Base-by-base conservation (phyloP, 106 monocot species). In the Platanthera guangdongensis region DNA sequence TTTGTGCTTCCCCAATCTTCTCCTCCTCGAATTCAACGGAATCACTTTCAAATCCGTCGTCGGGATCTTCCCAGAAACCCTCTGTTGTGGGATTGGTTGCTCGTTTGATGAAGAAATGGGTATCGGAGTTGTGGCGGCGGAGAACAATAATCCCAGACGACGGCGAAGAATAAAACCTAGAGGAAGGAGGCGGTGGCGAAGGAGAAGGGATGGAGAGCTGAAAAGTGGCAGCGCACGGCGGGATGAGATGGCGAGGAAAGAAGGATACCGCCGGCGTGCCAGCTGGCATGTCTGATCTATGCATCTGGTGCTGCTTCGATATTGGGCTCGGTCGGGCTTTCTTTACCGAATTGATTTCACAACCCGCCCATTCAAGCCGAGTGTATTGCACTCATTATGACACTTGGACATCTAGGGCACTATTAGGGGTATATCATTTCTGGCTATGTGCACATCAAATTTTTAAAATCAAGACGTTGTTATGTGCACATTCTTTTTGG, bases 11-110 rank as follows among this genome's bases (percentile, higher is more conserved):
- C 49, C 7, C 7, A 8, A 49, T 21, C 48, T 50, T 15, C 48
- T 48, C 50, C 4, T 19, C 19, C 30, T 50, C 72, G 9, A 39
- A 49, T 72, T 50, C 50, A 72, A 50, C 72, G 39, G 18, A 16
- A 50, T 21, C 72, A 50, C 50, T 72, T 28, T 15, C 50, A 19
- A 13, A 50, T 49, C 72, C 50, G 18, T 15, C 50, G n/a, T 72
- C 50, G 72, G 72, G 50, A 21, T 72, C 72, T 72, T 72, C 72
- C 72, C 72, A 72, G 72, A 72, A 48, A 9, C 21, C 50, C 19
- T 50, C 72, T 0, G 49, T 6, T n/a, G 50, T 72, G 50, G 16
- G 19, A 15, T 72, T n/a, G 19, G 18, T 19, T 8, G 47, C 47
- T 15, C 72, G 72, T 8, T 8, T 39, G 18, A 72, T 50, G 18